A percentile compares a stretch with the other conserved stretches of the same genome.
Conservation (phyloP, 139 green algal genomes). For the Chlamydomonas sp. region DNA sequence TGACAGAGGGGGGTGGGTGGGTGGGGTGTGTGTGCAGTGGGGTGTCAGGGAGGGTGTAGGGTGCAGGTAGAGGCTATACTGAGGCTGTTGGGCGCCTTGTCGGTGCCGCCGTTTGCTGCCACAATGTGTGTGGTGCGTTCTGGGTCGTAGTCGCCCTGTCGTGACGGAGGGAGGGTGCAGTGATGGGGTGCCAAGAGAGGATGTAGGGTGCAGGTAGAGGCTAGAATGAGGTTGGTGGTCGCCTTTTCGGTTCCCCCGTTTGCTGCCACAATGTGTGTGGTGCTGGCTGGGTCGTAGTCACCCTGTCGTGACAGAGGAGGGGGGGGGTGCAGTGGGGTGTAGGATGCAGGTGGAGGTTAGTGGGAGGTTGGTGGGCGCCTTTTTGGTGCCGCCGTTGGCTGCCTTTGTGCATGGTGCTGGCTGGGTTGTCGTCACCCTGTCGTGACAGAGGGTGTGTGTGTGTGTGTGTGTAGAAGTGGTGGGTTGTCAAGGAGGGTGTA, state of each 20-base stretch:
- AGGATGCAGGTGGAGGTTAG: neutral
- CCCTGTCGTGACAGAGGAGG: neutral
- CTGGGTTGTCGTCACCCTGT: neutral
- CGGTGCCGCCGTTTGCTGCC: conserved; percentile 15
- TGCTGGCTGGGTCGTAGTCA: neutral
- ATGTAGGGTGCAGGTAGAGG: no score
- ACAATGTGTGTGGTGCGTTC: conserved; percentile 23
- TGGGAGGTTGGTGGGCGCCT: no score
- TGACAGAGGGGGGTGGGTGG: neutral
- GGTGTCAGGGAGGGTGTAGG: neutral
- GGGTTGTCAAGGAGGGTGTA: neutral
- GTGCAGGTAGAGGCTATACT: neutral
- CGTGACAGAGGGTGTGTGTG: neutral
- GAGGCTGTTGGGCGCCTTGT: no score
- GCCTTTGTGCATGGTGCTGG: conserved; percentile 25
- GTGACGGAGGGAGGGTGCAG: neutral
- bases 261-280: conserved; percentile 27
- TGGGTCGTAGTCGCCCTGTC: neutral
- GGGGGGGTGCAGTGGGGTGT: neutral
- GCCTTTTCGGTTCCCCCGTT: conserved; percentile 26
- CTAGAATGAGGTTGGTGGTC: no score
- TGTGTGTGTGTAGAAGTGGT: neutral
- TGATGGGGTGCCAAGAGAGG: neutral
- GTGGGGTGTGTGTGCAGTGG: neutral
- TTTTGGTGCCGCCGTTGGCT: conserved; percentile 1